These are phyloP conservation scores for Pharus latifolius DNA, from an alignment of 176 grass and related monocot species.

Conservation along the genomic window DNA sequence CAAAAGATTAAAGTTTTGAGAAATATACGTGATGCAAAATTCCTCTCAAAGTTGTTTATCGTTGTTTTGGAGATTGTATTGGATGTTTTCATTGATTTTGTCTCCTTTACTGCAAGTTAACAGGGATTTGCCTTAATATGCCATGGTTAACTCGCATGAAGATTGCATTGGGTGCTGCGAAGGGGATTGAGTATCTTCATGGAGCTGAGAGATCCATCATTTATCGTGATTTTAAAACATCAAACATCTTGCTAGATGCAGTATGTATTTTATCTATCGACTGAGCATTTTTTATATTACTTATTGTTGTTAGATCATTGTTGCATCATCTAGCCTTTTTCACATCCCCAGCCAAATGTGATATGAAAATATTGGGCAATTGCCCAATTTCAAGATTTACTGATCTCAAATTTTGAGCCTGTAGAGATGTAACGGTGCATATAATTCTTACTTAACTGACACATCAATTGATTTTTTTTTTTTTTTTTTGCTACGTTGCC, in stretches of 20 bases:
- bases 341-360: not conserved
- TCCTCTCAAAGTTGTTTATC: not conserved
- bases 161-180: constrained; percentile 80
- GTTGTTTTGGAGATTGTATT: not conserved
- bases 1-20: too few species aligned
- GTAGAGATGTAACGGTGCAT: not conserved
- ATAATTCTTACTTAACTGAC: not conserved
- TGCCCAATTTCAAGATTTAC: not conserved
- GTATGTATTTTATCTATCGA: constrained; percentile 34
- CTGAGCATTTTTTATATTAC: not conserved
- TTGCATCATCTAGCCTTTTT: not conserved
- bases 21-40: constrained; percentile 1
- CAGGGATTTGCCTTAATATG: constrained; percentile 82
- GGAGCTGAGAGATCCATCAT: constrained; percentile 86
- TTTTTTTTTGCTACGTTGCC: not conserved
- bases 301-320: not conserved
- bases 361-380: not conserved
- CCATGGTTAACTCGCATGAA: constrained; percentile 92
- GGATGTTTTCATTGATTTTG: constrained; percentile 8
- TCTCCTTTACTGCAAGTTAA: constrained; percentile 31
- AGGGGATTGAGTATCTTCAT: constrained; percentile 86
- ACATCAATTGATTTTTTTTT: not conserved
- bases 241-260: constrained; percentile 91
- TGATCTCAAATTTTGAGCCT: not conserved
- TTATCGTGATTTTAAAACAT: constrained; percentile 98